These are phyloP conservation scores for Picochlorum sp. DNA, from an alignment of 139 green algal species.

Conservation along the genomic window DNA sequence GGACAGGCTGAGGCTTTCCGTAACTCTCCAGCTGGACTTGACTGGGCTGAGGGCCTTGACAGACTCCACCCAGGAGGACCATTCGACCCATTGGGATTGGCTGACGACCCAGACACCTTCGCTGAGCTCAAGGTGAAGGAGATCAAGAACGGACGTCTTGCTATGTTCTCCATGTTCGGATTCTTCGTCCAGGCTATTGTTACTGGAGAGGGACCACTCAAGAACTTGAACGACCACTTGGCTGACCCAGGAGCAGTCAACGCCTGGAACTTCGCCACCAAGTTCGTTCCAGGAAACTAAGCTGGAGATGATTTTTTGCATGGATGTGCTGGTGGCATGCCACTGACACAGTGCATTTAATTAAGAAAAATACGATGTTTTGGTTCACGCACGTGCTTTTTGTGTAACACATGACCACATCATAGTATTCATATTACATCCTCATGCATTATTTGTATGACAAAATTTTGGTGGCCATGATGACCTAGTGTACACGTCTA, in stretches of 20 bases:
- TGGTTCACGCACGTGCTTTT: too few species aligned
- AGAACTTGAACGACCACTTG: slow-evolving; percentile 76
- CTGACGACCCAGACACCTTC: slow-evolving; percentile 72
- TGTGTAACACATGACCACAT: too few species aligned
- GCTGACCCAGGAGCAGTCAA: slow-evolving; percentile 65
- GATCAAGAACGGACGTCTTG: slow-evolving; percentile 67
- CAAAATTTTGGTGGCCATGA: too few species aligned
- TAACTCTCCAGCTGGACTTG: slow-evolving; percentile 39
- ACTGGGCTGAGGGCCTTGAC: slow-evolving; percentile 52
- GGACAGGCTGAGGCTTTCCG: slow-evolving; percentile 41
- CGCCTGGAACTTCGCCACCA: slow-evolving; percentile 51
- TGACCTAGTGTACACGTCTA: too few species aligned
- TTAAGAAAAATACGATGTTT: too few species aligned
- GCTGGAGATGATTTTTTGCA: too few species aligned
- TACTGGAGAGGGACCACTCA: slow-evolving; percentile 49
- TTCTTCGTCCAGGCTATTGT: slow-evolving; percentile 50
- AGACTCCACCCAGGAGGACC: slow-evolving; percentile 55
- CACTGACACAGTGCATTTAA: too few species aligned
- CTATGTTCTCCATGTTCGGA: slow-evolving; percentile 60
- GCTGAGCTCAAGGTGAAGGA: slow-evolving; percentile 63
- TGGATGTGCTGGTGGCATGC: too few species aligned
- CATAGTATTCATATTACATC: too few species aligned
- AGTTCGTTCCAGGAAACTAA: slow-evolving; percentile 14
- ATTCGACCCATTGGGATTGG: slow-evolving; percentile 64
- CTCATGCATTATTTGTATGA: too few species aligned